These are phyloP conservation scores for Umbelopsis sp. DNA, from an alignment of 192 early-diverging fungal species.

Conservation along the genomic window DNA sequence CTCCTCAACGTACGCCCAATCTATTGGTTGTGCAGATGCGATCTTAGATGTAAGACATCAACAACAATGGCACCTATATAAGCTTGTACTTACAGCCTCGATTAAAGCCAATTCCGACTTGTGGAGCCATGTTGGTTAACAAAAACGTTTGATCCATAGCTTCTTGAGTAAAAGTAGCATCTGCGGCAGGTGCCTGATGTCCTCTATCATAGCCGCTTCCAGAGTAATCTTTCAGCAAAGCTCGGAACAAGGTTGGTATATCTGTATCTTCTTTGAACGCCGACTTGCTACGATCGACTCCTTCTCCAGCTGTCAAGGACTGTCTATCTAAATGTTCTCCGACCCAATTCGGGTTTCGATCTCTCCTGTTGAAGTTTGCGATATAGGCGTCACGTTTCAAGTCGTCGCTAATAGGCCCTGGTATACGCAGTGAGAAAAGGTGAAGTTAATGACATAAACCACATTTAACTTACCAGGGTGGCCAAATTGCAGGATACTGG, in stretches of 20 bases:
- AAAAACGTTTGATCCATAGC: slow-evolving; percentile 59
- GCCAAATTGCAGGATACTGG: slow-evolving; percentile 32
- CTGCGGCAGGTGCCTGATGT: slow-evolving; percentile 62
- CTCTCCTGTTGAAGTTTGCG: slow-evolving; percentile 64
- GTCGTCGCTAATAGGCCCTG: slow-evolving; percentile 72
- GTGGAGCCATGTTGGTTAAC: slow-evolving; percentile 32
- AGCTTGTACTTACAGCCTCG: slow-evolving; percentile 40
- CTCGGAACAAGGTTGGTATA: slow-evolving; percentile 47
- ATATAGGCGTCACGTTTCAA: slow-evolving; percentile 66
- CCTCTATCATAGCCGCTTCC: slow-evolving; percentile 61
- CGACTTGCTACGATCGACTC: slow-evolving; percentile 44
- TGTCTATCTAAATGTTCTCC: slow-evolving; percentile 27
- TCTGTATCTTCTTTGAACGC: slow-evolving; percentile 50
- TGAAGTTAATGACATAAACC: background rate
- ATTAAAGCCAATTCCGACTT: slow-evolving; percentile 53
- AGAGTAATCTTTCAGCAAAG: slow-evolving; percentile 49
- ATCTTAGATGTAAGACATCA: background rate
- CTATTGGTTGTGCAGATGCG: background rate
- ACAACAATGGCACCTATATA: too few relatives aligned
- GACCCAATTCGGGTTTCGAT: slow-evolving; percentile 42
- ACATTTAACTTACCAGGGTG: slow-evolving; percentile 26
- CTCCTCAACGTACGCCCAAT: slow-evolving; percentile 60
- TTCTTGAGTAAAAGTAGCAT: slow-evolving; percentile 49
- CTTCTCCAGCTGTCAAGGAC: slow-evolving; percentile 11
- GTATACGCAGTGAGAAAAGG: background rate